Evolutionary conservation across 768 basidiomycete genomes (phyloP).

Genomic region (Chalciporus chontae): DNA sequence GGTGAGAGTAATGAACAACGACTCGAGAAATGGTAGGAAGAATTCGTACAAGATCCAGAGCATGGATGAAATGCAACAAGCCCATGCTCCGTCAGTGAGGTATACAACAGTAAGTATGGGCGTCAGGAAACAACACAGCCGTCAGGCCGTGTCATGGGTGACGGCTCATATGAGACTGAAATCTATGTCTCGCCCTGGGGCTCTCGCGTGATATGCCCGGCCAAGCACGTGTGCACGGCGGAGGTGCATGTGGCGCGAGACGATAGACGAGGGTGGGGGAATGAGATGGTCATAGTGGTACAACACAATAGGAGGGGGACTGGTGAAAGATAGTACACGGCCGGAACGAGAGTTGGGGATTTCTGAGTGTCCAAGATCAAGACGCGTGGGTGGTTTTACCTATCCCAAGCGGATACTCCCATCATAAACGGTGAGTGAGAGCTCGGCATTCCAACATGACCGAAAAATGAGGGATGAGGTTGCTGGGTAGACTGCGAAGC

Average conservation of each 20-base stretch:
- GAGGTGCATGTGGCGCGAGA: conserved; percentile 2
- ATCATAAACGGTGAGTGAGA: conserved; percentile 39
- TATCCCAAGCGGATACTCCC: conserved; percentile 26
- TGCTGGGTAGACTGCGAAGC: conserved; percentile 37
- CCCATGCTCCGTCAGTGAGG: neutral
- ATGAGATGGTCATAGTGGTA: conserved; percentile 7
- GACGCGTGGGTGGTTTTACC: neutral
- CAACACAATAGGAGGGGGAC: conserved; percentile 10
- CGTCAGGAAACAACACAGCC: neutral
- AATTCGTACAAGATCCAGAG: neutral
- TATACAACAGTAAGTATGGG: conserved; percentile 1
- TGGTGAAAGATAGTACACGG: conserved; percentile 6
- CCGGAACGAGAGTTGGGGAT: conserved; percentile 2
- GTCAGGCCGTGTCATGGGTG: conserved; percentile 1
- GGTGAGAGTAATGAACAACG: too few species aligned
- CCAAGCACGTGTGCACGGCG: neutral
- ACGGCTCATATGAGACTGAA: conserved; percentile 4
- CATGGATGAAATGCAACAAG: neutral
- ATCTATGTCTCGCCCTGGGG: conserved; percentile 9
- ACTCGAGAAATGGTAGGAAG: conserved; percentile 1
- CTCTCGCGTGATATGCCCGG: neutral
- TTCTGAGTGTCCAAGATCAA: neutral
- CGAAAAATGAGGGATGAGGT: conserved; percentile 32
- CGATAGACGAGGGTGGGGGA: conserved; percentile 3
- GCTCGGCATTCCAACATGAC: conserved; percentile 35